Evolutionary conservation across 148 eudicot genomes (phyloP), one percentile per base, ranked within the genome.

Genomic region (Camellia granthamiana): DNA sequence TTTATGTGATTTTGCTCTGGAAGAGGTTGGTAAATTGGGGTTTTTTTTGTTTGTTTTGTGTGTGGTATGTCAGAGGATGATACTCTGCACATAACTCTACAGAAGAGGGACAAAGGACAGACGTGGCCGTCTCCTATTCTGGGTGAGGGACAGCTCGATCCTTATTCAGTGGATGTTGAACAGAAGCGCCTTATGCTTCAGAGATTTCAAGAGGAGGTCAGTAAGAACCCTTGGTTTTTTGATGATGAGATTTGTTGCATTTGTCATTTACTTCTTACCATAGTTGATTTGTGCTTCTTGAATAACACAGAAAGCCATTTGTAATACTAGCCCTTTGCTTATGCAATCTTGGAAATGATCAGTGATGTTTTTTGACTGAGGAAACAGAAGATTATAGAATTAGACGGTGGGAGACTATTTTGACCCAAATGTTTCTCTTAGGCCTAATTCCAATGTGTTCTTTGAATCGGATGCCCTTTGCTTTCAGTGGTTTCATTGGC

Each of bases 181-280:
- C 97, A 92, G 84, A 94, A 88, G 84, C 95, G 95, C 15, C 88
- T 92, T 83, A 94, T 94, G 98, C 97, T 94, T 69, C 90, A 94
- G 84, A 88, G 97, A 78, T 94, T 92, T 86, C 97, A 95, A 77
- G 97, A 93, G 84, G 97, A 95, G 96, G 98, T 95, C 18, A 80
- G 81, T 49, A 3, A 19, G n/a, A 11, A 47, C 16, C 66, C 55
- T 75, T 70, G 56, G 11, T 51, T 12, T n/a, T 38, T 56, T 76
- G 6, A 18, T 77, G 15, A 8, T 59, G 9, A 19, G n/a, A 68
- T 23, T 69, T 44, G 51, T 43, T 15, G 56, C 6, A 52, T 54
- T 60, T 68, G 19, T 47, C 5, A 60, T 18, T 60, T 60, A 60
- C 19, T n/a, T 71, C 10, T 49, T 23, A 72, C 13, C 16, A 42